Conservation (phyloP, 257 asterid species). For the Gynochthodes officinalis region DNA sequence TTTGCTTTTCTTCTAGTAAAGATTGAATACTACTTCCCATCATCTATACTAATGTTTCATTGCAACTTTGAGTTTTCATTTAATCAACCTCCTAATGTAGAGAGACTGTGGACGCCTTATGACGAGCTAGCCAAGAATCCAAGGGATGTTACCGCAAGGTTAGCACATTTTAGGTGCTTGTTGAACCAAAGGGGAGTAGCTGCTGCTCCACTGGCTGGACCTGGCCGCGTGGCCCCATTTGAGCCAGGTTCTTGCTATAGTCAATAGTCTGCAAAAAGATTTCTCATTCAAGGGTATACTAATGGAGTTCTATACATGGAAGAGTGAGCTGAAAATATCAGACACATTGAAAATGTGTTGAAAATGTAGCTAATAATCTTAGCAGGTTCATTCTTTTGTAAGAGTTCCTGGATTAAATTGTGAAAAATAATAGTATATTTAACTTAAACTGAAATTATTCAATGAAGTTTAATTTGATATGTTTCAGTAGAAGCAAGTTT, state of each 20-base stretch:
- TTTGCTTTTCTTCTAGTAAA: background rate
- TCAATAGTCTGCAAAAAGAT: no score
- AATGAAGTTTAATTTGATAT: background rate
- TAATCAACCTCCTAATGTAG: conserved; percentile 23
- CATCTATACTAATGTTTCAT: background rate
- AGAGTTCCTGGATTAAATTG: background rate
- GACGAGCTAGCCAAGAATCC: conserved; percentile 61
- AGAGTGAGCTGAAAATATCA: conserved; percentile 13
- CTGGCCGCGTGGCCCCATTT: conserved; percentile 54
- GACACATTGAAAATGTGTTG: no score
- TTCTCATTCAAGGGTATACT: background rate
- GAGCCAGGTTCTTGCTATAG: conserved; percentile 84
- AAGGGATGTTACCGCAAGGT: conserved; percentile 40
- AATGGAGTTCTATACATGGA: conserved; percentile 14
- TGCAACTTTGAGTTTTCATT: background rate
- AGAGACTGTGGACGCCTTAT: conserved; percentile 81
- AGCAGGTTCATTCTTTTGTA: conserved; percentile 3
- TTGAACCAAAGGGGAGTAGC: conserved; percentile 90
- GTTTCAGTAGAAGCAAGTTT: no score
- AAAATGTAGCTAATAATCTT: no score
- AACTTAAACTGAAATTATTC: background rate
- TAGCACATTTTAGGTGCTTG: conserved; percentile 72
- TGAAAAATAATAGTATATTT: background rate
- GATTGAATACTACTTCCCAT: background rate
- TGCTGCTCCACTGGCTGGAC: conserved; percentile 72